These are phyloP conservation scores for Syzygium oleosum DNA, from an alignment of 345 rosid genomes.

Conservation along the genomic window DNA sequence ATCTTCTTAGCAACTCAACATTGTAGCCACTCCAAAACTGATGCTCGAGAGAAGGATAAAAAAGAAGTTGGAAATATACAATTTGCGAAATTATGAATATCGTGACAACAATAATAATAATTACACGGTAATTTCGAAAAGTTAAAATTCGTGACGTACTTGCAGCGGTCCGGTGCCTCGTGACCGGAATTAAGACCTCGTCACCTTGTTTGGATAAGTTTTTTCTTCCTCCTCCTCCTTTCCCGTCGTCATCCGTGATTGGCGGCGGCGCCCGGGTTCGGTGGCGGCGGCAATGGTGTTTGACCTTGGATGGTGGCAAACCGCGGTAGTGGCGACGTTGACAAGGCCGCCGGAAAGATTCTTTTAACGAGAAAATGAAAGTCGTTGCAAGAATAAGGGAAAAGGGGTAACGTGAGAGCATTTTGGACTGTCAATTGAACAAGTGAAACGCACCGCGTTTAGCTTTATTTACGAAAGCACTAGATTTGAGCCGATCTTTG, in stretches of 20 bases:
- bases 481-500: background rate
- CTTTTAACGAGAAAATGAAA: background rate
- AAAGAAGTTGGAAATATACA: background rate
- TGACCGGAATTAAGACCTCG: background rate
- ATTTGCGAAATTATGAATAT: background rate
- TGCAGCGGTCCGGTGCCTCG: background rate
- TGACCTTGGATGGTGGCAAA: background rate
- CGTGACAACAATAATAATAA: background rate
- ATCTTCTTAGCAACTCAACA: background rate
- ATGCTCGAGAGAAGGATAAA: background rate
- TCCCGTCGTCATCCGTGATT: background rate
- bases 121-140: rapidly evolving
- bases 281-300: background rate
- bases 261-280: background rate
- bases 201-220: background rate
- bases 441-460: background rate
- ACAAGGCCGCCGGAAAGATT: background rate
- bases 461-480: background rate
- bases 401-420: background rate
- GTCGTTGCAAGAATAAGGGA: background rate
- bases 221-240: background rate
- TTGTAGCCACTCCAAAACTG: background rate
- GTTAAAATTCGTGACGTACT: background rate
- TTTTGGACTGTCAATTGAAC: background rate
- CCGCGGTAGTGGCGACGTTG: background rate